Conservation (phyloP, 2,329 filamentous ascomycete species). For the Ophiostoma himal-ulmi region DNA sequence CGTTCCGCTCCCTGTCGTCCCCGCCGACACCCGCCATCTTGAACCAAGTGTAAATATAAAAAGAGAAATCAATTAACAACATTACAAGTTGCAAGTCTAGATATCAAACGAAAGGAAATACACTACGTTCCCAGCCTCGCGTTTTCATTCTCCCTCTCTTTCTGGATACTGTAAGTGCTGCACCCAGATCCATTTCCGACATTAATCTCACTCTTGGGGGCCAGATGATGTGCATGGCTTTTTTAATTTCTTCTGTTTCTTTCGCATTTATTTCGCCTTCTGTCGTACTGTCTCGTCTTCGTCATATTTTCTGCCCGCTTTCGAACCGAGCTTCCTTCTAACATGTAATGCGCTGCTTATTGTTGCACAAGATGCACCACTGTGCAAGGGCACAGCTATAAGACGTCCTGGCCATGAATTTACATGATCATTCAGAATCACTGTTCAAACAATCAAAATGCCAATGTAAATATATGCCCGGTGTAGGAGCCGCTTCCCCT, state of each 20-base stretch:
- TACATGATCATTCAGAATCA: too few species aligned
- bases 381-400: too few species aligned
- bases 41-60: slow-evolving; percentile 8
- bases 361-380: slow-evolving; percentile 3
- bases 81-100: background rate
- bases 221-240: background rate
- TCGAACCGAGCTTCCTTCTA: slow-evolving; percentile 8
- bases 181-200: background rate
- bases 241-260: background rate
- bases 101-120: background rate
- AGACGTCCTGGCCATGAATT: background rate
- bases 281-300: slow-evolving; percentile 1
- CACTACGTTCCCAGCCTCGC: background rate
- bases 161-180: background rate
- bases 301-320: background rate
- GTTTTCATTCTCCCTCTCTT: background rate
- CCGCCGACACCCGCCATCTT: slow-evolving; percentile 8
- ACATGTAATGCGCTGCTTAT: background rate
- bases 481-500: slow-evolving; percentile 12
- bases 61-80: background rate
- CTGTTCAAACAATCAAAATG: too few species aligned
- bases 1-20: slow-evolving; percentile 6
- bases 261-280: background rate
- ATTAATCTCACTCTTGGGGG: background rate
- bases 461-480: background rate